Base-by-base conservation (phyloP, 2,329 filamentous ascomycete genomes). In the Fusarium sp. region DNA sequence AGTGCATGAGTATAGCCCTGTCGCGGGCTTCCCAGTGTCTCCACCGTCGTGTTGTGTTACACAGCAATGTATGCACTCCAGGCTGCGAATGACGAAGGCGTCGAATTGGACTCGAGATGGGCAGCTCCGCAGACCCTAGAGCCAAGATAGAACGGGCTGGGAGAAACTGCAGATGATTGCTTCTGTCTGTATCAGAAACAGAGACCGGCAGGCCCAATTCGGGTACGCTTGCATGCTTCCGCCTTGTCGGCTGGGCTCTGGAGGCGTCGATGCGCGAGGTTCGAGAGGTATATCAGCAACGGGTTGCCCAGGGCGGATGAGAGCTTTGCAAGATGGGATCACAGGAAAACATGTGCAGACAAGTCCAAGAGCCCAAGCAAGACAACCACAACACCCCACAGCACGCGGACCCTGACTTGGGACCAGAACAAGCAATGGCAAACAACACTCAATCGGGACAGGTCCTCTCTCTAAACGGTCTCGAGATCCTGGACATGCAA, bases 221-320 rank as follows among this genome's bases (percentile, higher is more conserved):
- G 7, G 13, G 37, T 9, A 13, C 10, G 6, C 37, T 4, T 39
- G 37, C 37, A 39, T 25, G 21, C 19, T n/a, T 14, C 27, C 27
- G 17, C 3, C 6, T n/a, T 13, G 37, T 39, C n/a, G 37, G 37
- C 21, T 39, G 37, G 37, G 37, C 11, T 17, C 35, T 4, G 6
- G 5, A 14, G 4, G 17, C 17, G 10, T 21, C 21, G 17, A 21
- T 14, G 31, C 14, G 31, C 6, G 6, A 8, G 6, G 11, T 19
- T 17, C 17, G 10, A 14, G 5, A 21, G 10, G 9, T 57, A 57
- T 57, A 50, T 50, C 13, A 57, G n/a, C 4, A 17, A n/a, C 7
- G 10, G 9, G 4, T 21, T 9, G 7, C 53, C 38, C 42, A 13
- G 23, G 23, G 27, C 11, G 27, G 27, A 29, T 29, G 27, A 29